Base-by-base conservation (phyloP, 805 yeast genomes). In the Saccharomycopsis babjevae region DNA sequence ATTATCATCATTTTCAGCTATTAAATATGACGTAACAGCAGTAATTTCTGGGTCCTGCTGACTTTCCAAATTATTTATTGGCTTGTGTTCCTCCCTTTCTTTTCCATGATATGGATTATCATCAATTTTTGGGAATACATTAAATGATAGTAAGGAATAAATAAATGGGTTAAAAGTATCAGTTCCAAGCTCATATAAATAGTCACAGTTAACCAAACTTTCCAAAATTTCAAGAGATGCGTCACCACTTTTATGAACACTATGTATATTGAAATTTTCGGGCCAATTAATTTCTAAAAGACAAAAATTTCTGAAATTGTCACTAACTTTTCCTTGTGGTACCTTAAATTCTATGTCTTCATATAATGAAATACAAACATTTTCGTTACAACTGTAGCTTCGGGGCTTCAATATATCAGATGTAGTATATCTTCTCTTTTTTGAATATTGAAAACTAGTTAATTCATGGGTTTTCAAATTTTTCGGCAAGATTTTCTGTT, bases 151-250 rank as follows among this genome's bases (percentile, higher is more conserved):
- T 7, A 43, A 22, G 5, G 50, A 22, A 50, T 38, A 59, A n/a
- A 59, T 18, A 38, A 42, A 38, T n/a, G 61, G 59, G n/a, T 22
- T 22, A n/a, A 56, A 60, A 2, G 13, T 8, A 40, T 59, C 61
- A 36, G 56, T 39, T 28, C 52, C 52, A 8, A 46, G 32, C n/a
- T 58, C 63, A 38, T 62, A 62, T 16, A 62, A 30, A 54, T 57
- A 62, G 3, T 58, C 43, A 7, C 60, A 56, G 25, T 62, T 60
- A 50, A 60, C 46, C 34, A 62, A 56, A 7, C 28, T 18, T 3
- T 5, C 34, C 6, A 62, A 18, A 18, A 2, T 11, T 13, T 58
- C 50, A 54, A 39, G 25, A 36, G 54, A 42, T 28, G 11, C 16
- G 8, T 22, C n/a, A 46, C 25, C 2, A 25, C 22, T 42, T 10